phyloP scores from a whole-genome alignment of 495 filamentous ascomycete genomes.

The Niebla homalea region DNA sequence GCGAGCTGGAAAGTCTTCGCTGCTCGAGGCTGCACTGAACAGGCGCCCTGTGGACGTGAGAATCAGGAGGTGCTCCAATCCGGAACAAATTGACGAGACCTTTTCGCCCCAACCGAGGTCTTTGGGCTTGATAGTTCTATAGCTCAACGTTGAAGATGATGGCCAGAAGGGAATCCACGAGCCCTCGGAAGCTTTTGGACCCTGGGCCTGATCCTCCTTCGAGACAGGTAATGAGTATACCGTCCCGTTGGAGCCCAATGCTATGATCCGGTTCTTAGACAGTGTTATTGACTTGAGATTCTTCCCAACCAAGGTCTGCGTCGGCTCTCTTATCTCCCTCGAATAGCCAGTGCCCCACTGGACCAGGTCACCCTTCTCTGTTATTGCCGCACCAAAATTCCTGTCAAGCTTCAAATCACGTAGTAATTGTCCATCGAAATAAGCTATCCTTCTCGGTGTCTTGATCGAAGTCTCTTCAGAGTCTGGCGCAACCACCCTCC shows the following conservation, averaged over 20 bases:
- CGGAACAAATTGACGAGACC: conserved; percentile 57
- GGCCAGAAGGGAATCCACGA: conserved; percentile 71
- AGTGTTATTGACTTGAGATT: conserved; percentile 57
- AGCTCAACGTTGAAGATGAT: conserved; percentile 45
- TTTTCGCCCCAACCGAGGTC: conserved; percentile 59
- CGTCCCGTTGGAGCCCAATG: conserved; percentile 58
- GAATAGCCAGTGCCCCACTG: conserved; percentile 83
- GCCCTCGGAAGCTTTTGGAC: conserved; percentile 44
- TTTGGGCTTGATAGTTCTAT: conserved; percentile 55
- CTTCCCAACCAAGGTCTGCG: conserved; percentile 66
- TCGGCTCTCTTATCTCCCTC: conserved; percentile 40
- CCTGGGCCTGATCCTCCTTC: conserved; percentile 48
- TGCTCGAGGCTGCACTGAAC: conserved; percentile 70
- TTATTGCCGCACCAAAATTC: conserved; percentile 77
- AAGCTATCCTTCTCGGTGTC: conserved; percentile 61
- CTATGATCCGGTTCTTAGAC: conserved; percentile 72
- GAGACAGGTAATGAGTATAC: conserved; percentile 83
- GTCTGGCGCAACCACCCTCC: conserved; percentile 71
- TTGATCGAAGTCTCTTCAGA: conserved; percentile 66
- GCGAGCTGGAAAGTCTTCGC: conserved; percentile 59
- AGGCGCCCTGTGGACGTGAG: conserved; percentile 77
- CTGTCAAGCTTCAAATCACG: conserved; percentile 77
- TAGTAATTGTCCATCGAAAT: conserved; percentile 74
- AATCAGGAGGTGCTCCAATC: conserved; percentile 72
- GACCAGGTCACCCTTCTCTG: conserved; percentile 75